phyloP scores from a whole-genome alignment of 768 basidiomycete species.

The Phylloporus rhodoxanthus region DNA sequence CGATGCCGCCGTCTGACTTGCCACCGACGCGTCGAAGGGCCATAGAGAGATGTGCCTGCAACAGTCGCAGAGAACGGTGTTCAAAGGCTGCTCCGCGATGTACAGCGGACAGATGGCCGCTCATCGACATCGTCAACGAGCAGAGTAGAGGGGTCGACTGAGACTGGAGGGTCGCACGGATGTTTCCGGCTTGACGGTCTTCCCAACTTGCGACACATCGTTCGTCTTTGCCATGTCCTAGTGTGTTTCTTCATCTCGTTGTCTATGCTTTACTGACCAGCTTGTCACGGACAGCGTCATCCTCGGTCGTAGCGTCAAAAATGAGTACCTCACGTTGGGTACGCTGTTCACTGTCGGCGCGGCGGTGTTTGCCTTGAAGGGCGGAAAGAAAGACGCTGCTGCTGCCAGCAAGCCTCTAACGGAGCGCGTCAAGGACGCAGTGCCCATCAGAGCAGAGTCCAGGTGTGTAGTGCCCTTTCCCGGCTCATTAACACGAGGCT shows the following conservation, averaged over 20 bases:
- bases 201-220: neutral
- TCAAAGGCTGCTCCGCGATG: conserved; percentile 76
- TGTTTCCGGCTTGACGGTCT: conserved; percentile 11
- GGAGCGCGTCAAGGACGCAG: conserved; percentile 56
- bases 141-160: conserved; percentile 9
- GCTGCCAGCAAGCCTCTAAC: conserved; percentile 39
- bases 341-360: conserved; percentile 56
- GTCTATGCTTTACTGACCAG: conserved; percentile 2
- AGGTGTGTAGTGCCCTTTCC: conserved; percentile 44
- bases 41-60: conserved; percentile 72
- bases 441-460: conserved; percentile 61
- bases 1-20: conserved; percentile 84
- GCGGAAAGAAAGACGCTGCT: conserved; percentile 46
- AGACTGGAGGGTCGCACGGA: conserved; percentile 21
- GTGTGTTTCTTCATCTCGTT: conserved; percentile 24
- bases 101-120: conserved; percentile 41
- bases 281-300: conserved; percentile 47
- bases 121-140: neutral
- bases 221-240: conserved; percentile 38
- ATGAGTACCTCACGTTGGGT: conserved; percentile 72
- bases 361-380: conserved; percentile 48
- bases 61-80: conserved; percentile 51
- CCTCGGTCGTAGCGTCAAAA: conserved; percentile 74
- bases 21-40: conserved; percentile 73
- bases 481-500: neutral